Evolutionary conservation across 805 yeast species (phyloP).

Genomic region (Yamadazyma endophytica): DNA sequence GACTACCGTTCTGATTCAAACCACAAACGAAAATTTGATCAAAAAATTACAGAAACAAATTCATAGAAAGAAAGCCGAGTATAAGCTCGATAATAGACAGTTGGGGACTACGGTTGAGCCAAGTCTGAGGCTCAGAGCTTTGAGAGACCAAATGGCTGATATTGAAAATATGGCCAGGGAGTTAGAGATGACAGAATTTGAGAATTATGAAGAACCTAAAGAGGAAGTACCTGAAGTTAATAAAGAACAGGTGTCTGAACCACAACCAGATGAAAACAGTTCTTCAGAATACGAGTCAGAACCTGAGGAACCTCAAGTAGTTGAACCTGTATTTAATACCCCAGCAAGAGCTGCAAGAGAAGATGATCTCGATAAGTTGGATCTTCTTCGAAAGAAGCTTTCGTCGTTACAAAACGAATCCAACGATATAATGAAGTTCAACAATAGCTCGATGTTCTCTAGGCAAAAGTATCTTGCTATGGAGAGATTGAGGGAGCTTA

Average conservation of each 20-base stretch:
- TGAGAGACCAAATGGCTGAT: conserved; percentile 81
- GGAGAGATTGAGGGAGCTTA: conserved; percentile 68
- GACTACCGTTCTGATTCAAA: conserved; percentile 32
- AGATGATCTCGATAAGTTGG: conserved; percentile 55
- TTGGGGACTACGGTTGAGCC: conserved; percentile 66
- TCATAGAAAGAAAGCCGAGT: conserved; percentile 44
- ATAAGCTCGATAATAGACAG: conserved; percentile 40
- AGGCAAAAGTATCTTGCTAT: conserved; percentile 63
- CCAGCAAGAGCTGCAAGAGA: conserved; percentile 38
- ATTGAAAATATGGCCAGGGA: conserved; percentile 81
- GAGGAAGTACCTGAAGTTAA: conserved; percentile 1
- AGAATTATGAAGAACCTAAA: conserved; percentile 21
- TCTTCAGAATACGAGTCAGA: conserved; percentile 10
- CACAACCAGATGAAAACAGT: conserved; percentile 14
- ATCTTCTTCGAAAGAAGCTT: conserved; percentile 51
- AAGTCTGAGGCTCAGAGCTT: conserved; percentile 64
- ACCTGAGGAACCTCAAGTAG: conserved; percentile 7
- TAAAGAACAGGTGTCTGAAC: conserved; percentile 4
- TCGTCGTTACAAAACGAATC: conserved; percentile 67
- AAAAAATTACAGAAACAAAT: conserved; percentile 43
- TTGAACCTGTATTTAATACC: conserved; percentile 20
- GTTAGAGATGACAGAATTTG: conserved; percentile 81
- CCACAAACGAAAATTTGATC: conserved; percentile 33
- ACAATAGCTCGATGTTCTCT: conserved; percentile 54
- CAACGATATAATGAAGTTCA: conserved; percentile 69